These are phyloP conservation scores for Trypanosoma mega DNA, from an alignment of 208 protist species.

Conservation along the genomic window DNA sequence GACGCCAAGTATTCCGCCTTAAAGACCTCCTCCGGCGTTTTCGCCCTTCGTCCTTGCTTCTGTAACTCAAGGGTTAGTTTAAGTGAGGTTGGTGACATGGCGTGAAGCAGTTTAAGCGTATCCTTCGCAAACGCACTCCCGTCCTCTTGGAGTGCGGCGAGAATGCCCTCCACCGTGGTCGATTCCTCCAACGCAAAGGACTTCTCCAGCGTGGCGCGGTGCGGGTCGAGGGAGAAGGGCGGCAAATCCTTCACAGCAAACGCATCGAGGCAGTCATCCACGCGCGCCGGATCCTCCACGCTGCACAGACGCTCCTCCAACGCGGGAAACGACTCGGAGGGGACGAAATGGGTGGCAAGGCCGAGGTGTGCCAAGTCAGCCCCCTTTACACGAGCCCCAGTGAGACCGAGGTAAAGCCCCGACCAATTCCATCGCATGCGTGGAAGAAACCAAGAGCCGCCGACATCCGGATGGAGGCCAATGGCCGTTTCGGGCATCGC, in stretches of 20 bases:
- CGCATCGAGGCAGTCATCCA: slow-evolving; percentile 47
- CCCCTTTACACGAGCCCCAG: slow-evolving; percentile 65
- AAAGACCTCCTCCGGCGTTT: slow-evolving; percentile 49
- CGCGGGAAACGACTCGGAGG: slow-evolving; percentile 35
- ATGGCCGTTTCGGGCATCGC: slow-evolving; percentile 88
- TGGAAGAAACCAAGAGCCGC: slow-evolving; percentile 68
- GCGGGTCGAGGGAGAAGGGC: slow-evolving; percentile 38
- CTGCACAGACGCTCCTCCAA: slow-evolving; percentile 56
- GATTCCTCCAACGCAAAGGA: slow-evolving; percentile 35
- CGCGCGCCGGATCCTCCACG: slow-evolving; percentile 27
- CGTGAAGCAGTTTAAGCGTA: slow-evolving; percentile 28
- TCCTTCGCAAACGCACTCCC: slow-evolving; percentile 31
- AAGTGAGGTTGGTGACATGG: slow-evolving; percentile 61
- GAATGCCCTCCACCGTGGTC: slow-evolving; percentile 45
- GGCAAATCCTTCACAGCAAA: slow-evolving; percentile 37
- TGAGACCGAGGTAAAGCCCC: slow-evolving; percentile 80
- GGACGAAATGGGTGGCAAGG: slow-evolving; percentile 83
- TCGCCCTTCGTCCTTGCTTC: slow-evolving; percentile 33
- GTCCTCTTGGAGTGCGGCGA: slow-evolving; percentile 28
- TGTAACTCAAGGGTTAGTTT: slow-evolving; percentile 56
- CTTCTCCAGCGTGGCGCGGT: slow-evolving; percentile 31
- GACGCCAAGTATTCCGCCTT: slow-evolving; percentile 55
- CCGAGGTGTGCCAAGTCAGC: slow-evolving; percentile 68
- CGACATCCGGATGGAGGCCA: slow-evolving; percentile 82
- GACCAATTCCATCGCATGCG: slow-evolving; percentile 39